These are phyloP conservation scores for Trametes maxima DNA, from an alignment of 768 basidiomycete species.

Conservation along the genomic window DNA sequence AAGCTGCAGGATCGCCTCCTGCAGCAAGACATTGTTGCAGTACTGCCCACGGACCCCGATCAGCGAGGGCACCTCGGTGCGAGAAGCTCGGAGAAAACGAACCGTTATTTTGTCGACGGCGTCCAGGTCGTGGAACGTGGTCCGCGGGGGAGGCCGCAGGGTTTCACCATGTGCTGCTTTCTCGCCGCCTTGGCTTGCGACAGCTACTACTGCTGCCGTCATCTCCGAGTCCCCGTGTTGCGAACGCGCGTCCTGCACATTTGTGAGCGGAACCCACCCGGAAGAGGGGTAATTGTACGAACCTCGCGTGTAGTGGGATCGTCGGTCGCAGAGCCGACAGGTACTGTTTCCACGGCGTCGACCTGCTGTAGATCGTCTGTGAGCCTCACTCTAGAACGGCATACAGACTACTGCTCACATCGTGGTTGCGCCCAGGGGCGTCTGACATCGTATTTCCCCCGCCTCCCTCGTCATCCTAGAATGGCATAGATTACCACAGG, in stretches of 20 bases:
- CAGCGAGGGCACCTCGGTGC: not conserved
- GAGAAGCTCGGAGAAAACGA: not conserved
- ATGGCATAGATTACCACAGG: not conserved
- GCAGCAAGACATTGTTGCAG: slow-evolving; percentile 69
- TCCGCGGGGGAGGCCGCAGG: slow-evolving; percentile 6
- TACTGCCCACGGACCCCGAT: slow-evolving; percentile 50
- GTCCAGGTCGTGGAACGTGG: slow-evolving; percentile 21
- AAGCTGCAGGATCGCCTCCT: slow-evolving; percentile 71
- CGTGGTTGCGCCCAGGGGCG: not conserved
- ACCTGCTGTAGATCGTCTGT: slow-evolving; percentile 4
- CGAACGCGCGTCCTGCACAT: slow-evolving; percentile 2
- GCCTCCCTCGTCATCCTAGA: slow-evolving; percentile 14
- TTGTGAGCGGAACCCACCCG: not conserved
- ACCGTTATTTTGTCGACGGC: slow-evolving; percentile 25
- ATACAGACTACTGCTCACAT: not conserved
- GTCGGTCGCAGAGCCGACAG: not conserved
- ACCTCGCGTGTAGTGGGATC: slow-evolving; percentile 2
- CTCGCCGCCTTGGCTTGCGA: not conserved
- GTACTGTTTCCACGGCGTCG: not conserved
- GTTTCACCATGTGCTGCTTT: not conserved
- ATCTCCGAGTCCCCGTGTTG: not conserved
- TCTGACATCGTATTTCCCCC: not conserved
- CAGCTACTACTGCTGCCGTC: not conserved
- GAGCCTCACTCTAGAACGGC: not conserved
- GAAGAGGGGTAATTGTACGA: not conserved